Evolutionary conservation across 202 grass and related monocot genomes (phyloP).

Genomic region (Bolboschoenoplectus hybrid): DNA sequence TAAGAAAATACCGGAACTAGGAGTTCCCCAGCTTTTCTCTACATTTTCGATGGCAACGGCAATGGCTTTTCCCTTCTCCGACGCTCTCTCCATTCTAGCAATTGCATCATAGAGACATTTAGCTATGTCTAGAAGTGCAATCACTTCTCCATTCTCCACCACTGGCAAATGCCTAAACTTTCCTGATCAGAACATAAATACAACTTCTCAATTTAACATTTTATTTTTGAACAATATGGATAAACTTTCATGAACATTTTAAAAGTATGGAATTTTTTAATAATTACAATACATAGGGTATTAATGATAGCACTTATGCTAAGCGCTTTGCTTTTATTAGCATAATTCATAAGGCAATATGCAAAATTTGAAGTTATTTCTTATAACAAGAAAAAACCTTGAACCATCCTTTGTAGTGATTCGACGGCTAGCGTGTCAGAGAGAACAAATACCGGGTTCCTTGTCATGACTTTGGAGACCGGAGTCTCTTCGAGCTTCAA

Average conservation of each 20-base stretch:
- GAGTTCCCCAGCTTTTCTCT: conserved; percentile 58
- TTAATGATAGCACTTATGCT: neutral
- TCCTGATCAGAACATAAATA: conserved; percentile 39
- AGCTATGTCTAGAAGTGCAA: conserved; percentile 81
- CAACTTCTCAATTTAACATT: neutral
- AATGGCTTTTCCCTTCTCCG: conserved; percentile 69
- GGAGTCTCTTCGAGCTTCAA: conserved; percentile 60
- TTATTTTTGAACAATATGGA: neutral
- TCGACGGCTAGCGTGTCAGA: conserved; percentile 70
- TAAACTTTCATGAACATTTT: neutral
- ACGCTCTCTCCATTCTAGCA: conserved; percentile 61
- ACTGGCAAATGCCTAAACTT: conserved; percentile 81
- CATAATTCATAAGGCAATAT: neutral
- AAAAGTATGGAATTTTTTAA: neutral
- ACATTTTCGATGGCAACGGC: conserved; percentile 44
- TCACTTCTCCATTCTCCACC: conserved; percentile 88
- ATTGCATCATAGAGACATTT: conserved; percentile 81
- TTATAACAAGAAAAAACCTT: conserved; percentile 42
- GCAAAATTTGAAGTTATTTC: neutral
- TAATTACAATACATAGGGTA: neutral
- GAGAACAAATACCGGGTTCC: conserved; percentile 64
- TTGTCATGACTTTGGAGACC: conserved; percentile 76
- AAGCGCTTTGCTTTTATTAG: neutral
- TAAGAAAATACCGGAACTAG: conserved; percentile 28
- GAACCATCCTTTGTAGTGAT: conserved; percentile 83